phyloP scores from a whole-genome alignment of 192 early-diverging fungal species.

The Linnemannia exigua region DNA sequence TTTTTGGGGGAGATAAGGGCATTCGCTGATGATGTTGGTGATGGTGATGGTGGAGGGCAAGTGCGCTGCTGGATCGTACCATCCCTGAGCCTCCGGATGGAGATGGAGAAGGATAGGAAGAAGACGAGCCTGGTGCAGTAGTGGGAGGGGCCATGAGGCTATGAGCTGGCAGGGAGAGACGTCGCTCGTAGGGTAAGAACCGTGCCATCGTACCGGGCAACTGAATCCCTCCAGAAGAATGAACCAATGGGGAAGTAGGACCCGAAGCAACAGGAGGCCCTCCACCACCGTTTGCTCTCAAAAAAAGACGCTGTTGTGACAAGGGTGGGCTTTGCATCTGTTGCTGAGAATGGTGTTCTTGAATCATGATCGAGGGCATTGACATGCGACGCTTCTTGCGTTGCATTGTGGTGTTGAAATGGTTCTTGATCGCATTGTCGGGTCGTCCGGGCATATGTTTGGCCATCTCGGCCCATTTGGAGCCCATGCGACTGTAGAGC shows the following conservation, averaged over 20 bases:
- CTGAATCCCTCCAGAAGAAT: neutral
- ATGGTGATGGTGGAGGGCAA: neutral
- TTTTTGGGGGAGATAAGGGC: slow-evolving; percentile 32
- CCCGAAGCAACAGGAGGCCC: neutral
- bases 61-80: slow-evolving; percentile 11
- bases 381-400: slow-evolving; percentile 33
- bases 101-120: neutral
- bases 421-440: slow-evolving; percentile 37
- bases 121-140: neutral
- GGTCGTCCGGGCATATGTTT: slow-evolving; percentile 28
- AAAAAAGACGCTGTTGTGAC: neutral
- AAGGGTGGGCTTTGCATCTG: neutral
- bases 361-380: slow-evolving; percentile 35
- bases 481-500: slow-evolving; percentile 23
- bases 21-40: neutral
- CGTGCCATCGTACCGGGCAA: slow-evolving; percentile 10
- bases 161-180: slow-evolving; percentile 34
- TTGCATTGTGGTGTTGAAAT: slow-evolving; percentile 37
- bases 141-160: neutral
- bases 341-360: neutral
- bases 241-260: neutral
- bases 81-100: neutral
- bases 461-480: slow-evolving; percentile 40
- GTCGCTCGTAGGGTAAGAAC: slow-evolving; percentile 40
- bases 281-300: neutral